Evolutionary conservation across 2,329 filamentous ascomycete species (phyloP).

Genomic region (Cercospora canescens): DNA sequence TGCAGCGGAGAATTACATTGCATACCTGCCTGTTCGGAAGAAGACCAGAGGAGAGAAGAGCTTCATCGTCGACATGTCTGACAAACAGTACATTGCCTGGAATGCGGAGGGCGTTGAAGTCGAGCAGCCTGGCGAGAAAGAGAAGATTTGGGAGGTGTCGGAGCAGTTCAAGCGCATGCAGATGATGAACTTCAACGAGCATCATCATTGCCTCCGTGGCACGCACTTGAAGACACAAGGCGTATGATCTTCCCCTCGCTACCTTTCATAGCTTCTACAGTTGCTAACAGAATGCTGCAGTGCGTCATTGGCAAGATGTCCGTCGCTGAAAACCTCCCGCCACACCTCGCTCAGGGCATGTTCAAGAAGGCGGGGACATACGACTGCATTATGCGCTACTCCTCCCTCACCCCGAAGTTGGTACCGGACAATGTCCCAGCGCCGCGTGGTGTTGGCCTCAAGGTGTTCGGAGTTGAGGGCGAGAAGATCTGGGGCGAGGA

Average conservation of each 20-base stretch:
- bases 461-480: slow-evolving; percentile 39
- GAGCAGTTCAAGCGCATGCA: slow-evolving; percentile 41
- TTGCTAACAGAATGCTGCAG: slow-evolving; percentile 9
- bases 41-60: slow-evolving; percentile 5
- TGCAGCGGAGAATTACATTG: background rate
- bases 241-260: slow-evolving; percentile 15
- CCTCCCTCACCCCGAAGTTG: slow-evolving; percentile 39
- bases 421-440: slow-evolving; percentile 38
- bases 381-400: slow-evolving; percentile 41
- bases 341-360: slow-evolving; percentile 40
- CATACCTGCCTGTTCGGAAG: background rate
- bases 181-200: slow-evolving; percentile 43
- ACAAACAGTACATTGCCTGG: slow-evolving; percentile 28
- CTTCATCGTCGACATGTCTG: slow-evolving; percentile 8
- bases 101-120: slow-evolving; percentile 38
- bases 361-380: slow-evolving; percentile 38
- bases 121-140: slow-evolving; percentile 34
- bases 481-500: slow-evolving; percentile 39
- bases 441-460: slow-evolving; percentile 39
- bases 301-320: slow-evolving; percentile 37
- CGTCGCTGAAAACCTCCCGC: slow-evolving; percentile 36
- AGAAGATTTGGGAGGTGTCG: slow-evolving; percentile 40
- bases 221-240: slow-evolving; percentile 40
- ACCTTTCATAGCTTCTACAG: background rate
- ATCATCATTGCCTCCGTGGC: slow-evolving; percentile 40